Percentiles rank a stretch among this genome's conserved stretches.
These are phyloP conservation scores for Ogataea trehalophila DNA, from an alignment of 805 yeast species.

Conservation along the genomic window DNA sequence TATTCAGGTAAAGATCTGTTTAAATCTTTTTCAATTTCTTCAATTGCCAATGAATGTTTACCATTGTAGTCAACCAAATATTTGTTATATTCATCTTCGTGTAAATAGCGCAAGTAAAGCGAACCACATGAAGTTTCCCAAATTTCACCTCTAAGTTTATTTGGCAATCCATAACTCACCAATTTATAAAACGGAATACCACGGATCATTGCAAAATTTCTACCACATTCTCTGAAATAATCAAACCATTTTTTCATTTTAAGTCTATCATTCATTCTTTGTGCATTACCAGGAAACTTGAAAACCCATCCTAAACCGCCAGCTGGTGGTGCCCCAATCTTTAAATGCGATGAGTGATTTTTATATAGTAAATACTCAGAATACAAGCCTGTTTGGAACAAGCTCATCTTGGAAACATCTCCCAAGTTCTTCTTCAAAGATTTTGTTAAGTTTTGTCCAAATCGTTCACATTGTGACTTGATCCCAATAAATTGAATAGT, in stretches of 20 bases:
- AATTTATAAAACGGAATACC: conserved; percentile 77
- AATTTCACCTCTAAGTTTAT: conserved; percentile 86
- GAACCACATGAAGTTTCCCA: conserved; percentile 95
- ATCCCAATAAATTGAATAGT: conserved; percentile 75
- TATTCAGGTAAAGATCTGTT: conserved; percentile 94
- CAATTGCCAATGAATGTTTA: conserved; percentile 76
- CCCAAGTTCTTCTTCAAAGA: conserved; percentile 59
- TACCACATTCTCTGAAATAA: conserved; percentile 76
- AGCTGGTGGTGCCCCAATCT: conserved; percentile 50
- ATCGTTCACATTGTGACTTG: conserved; percentile 72
- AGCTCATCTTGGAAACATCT: conserved; percentile 55
- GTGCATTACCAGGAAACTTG: conserved; percentile 87
- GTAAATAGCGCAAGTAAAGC: conserved; percentile 62
- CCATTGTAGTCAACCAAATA: conserved; percentile 59
- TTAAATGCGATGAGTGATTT: conserved; percentile 41
- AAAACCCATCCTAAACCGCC: conserved; percentile 86
- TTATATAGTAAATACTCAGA: conserved; percentile 77
- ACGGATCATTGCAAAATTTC: conserved; percentile 70
- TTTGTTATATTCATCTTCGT: conserved; percentile 53
- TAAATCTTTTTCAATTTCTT: conserved; percentile 94
- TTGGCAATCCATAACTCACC: conserved; percentile 90
- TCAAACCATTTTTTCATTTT: conserved; percentile 94
- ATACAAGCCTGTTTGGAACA: conserved; percentile 67
- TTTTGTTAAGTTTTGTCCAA: conserved; percentile 63
- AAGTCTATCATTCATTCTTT: conserved; percentile 69